phyloP scores from a whole-genome alignment of 305 asterid species.

The Rubia tinctorum region DNA sequence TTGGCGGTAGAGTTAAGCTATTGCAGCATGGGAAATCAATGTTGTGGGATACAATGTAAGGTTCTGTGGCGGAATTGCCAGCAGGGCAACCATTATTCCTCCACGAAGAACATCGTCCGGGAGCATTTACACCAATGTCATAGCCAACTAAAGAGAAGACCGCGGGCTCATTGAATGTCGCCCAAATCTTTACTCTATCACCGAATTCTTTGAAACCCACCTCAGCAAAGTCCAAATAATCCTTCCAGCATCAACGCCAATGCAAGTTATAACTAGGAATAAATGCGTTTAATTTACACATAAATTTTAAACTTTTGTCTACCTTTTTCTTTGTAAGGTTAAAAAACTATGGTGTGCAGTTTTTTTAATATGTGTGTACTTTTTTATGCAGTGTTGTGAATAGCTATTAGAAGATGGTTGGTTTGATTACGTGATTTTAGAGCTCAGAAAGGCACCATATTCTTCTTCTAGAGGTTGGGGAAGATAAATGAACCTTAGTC shows the following conservation, averaged over 20 bases:
- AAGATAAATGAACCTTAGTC: too few relatives aligned
- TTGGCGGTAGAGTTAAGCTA: conserved; percentile 37
- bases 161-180: too few relatives aligned
- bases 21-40: conserved; percentile 38
- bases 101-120: conserved; percentile 49
- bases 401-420: too few relatives aligned
- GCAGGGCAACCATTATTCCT: conserved; percentile 23
- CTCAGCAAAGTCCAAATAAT: conserved; percentile 43
- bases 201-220: conserved; percentile 59
- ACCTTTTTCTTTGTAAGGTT: too few relatives aligned
- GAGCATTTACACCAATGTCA: conserved; percentile 29
- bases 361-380: too few relatives aligned
- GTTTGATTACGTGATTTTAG: conserved; percentile 34
- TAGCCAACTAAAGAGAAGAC: conserved; percentile 40
- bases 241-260: conserved; percentile 30
- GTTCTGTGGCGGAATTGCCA: conserved; percentile 53
- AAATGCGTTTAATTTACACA: too few relatives aligned
- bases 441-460: conserved; percentile 19
- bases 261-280: too few relatives aligned
- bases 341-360: too few relatives aligned
- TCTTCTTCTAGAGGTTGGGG: conserved; percentile 7
- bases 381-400: too few relatives aligned
- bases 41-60: conserved; percentile 52
- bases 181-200: conserved; percentile 54
- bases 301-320: too few relatives aligned